Conservation (phyloP, 2,329 filamentous ascomycete species). For the Pestalotiopsis sp. region DNA sequence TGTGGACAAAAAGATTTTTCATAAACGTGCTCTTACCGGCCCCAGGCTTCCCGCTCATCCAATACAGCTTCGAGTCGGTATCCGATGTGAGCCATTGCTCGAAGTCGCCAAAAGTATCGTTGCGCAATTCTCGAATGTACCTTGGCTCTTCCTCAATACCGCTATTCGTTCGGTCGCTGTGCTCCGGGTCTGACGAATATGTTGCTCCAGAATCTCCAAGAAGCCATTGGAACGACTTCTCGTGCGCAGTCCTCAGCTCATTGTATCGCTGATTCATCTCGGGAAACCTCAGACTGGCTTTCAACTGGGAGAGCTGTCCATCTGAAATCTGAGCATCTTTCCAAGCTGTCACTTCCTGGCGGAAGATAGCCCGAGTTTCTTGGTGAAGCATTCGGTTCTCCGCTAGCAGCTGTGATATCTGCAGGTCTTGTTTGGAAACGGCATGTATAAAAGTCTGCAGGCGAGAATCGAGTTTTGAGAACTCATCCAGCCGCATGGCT, state of each 20-base stretch:
- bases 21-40: not conserved
- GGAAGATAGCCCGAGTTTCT: not conserved
- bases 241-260: not conserved
- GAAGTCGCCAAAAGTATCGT: not conserved
- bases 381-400: not conserved
- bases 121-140: not conserved
- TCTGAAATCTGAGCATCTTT: not conserved
- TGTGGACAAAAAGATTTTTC: not conserved
- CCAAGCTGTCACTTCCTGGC: not conserved
- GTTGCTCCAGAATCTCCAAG: not conserved
- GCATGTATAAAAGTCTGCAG: not conserved
- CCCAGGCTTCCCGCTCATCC: not conserved
- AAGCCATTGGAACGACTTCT: not conserved
- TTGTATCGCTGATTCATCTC: not conserved
- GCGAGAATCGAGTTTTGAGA: not conserved
- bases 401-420: not conserved
- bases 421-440: not conserved
- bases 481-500: not conserved
- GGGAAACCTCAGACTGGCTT: not conserved
- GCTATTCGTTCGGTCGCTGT: not conserved
- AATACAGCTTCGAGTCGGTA: not conserved
- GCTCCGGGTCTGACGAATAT: rapidly evolving
- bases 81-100: not conserved
- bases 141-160: not conserved
- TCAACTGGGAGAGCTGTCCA: not conserved